Base-by-base conservation (phyloP, 2,329 filamentous ascomycete genomes). In the Amauroascus verrucosus region DNA sequence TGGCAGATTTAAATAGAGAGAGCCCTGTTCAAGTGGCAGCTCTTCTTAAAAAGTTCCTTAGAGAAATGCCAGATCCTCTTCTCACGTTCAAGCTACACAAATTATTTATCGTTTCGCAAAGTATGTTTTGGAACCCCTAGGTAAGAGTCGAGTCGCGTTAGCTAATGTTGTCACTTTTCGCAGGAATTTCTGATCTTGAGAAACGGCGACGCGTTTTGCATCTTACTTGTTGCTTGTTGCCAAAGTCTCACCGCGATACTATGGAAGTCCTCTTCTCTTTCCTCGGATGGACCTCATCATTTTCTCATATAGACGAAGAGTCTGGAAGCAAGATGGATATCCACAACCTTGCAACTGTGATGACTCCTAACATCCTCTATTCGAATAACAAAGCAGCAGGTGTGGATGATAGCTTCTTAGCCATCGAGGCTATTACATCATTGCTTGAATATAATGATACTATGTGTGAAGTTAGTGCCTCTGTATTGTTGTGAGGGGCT, bases 321-420 rank as follows among this genome's bases (percentile, higher is more conserved):
- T 86, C 86, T 20, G 93, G 93, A 24, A 96, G 91, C 62, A 96
- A 97, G 77, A 98, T 98, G 93, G 93, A 98, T 67, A 86, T 95
- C 51, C 89, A 95, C 74, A 98, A 98, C 65, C 79, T 98, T 58
- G 88, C 93, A 2, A 97, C 94, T 2, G 93, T 98, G 58, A 96
- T 98, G 69, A 90, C 91, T 4, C 93, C 93, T 0, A 98, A 98
- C 63, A 88, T 98, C 57, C 77, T 96, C 11, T 90, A 86, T 62
- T 64, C 69, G 57, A 71, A 68, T 54, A 59, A 58, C 45, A 69
- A 68, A 57, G 76, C 75, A 60, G 72, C 79, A 40, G 80, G 89
- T 59, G 91, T 94, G 61, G 83, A 84, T 63, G 89, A 95, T 61
- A 93, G 89, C 57, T 96, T 97, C 73, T 80, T 86, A 63, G 89